Percentiles rank a stretch among this genome's conserved stretches.
These are phyloP conservation scores for Medicago arabica DNA, from an alignment of 306 rosid species.

Conservation along the genomic window DNA sequence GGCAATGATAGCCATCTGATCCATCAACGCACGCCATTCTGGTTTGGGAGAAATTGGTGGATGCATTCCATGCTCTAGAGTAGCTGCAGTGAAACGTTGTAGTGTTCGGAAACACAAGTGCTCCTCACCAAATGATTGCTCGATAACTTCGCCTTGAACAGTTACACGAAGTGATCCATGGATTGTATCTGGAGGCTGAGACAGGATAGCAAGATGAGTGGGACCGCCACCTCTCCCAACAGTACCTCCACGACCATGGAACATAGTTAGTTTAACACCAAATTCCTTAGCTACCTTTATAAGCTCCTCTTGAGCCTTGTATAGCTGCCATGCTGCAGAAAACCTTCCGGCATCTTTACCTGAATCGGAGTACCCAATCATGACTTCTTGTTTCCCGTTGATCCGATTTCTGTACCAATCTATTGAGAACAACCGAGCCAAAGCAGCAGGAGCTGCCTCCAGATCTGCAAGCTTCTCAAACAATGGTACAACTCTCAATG, in stretches of 20 bases:
- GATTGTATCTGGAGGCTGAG: slow-evolving; percentile 94
- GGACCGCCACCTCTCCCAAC: slow-evolving; percentile 99
- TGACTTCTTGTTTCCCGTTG: slow-evolving; percentile 94
- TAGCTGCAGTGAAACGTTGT: slow-evolving; percentile 95
- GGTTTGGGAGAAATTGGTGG: slow-evolving; percentile 85
- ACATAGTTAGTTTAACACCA: slow-evolving; percentile 97
- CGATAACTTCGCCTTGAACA: slow-evolving; percentile 97
- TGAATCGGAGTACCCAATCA: slow-evolving; percentile 98
- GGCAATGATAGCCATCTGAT: slow-evolving; percentile 86
- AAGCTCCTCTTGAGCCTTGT: slow-evolving; percentile 97
- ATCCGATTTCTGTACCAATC: slow-evolving; percentile 90
- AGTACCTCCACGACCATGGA: slow-evolving; percentile 99
- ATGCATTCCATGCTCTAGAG: slow-evolving; percentile 90
- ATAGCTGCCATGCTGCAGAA: slow-evolving; percentile 98
- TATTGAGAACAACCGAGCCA: slow-evolving; percentile 79
- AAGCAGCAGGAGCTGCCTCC: slow-evolving; percentile 95
- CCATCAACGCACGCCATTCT: slow-evolving; percentile 93
- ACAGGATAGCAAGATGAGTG: slow-evolving; percentile 95
- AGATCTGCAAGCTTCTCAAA: slow-evolving; percentile 95
- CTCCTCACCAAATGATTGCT: slow-evolving; percentile 92
- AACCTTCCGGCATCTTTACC: slow-evolving; percentile 98
- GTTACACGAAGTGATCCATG: slow-evolving; percentile 98
- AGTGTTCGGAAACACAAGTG: slow-evolving; percentile 93
- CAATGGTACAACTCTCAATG: slow-evolving; percentile 91
- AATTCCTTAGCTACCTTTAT: slow-evolving; percentile 79